Evolutionary conservation across 1,284 basidiomycete genomes (phyloP).

Genomic region (Malassezia caprae): DNA sequence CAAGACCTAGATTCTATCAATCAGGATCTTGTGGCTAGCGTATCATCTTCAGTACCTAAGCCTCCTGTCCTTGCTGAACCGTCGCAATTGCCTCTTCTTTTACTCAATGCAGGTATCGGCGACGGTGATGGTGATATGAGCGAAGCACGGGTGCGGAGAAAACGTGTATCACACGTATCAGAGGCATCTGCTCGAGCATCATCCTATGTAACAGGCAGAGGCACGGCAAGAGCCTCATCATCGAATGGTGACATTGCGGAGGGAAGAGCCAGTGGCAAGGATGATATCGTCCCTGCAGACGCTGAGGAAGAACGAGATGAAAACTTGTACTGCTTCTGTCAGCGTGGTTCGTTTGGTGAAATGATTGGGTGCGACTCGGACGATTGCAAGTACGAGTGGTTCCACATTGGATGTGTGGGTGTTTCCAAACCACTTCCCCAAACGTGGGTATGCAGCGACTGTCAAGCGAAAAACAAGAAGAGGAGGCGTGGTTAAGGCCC

Average conservation of each 20-base stretch:
- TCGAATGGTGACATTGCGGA: background rate
- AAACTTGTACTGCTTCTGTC: slow-evolving; percentile 45
- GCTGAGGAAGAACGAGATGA: slow-evolving; percentile 35
- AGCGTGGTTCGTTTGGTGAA: slow-evolving; percentile 44
- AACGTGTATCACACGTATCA: background rate
- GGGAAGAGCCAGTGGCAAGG: background rate
- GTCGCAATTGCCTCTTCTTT: slow-evolving; percentile 18
- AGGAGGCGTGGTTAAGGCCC: slow-evolving; percentile 1
- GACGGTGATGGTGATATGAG: slow-evolving; percentile 18
- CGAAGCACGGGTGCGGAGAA: background rate
- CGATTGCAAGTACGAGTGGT: slow-evolving; percentile 46
- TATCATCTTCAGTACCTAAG: slow-evolving; percentile 21
- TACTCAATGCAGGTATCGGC: slow-evolving; percentile 25
- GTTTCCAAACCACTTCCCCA: slow-evolving; percentile 43
- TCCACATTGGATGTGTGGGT: slow-evolving; percentile 46
- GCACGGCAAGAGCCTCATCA: background rate
- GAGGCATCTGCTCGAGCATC: background rate
- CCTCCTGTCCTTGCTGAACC: slow-evolving; percentile 16
- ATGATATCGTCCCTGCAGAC: background rate
- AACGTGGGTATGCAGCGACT: slow-evolving; percentile 30
- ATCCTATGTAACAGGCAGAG: background rate
- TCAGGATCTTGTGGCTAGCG: slow-evolving; percentile 32
- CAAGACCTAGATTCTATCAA: slow-evolving; percentile 34
- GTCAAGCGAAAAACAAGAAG: slow-evolving; percentile 15
- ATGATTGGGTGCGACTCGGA: slow-evolving; percentile 40